A percentile compares a stretch with the other conserved stretches of the same genome.
phyloP scores from a whole-genome alignment of 2,329 filamentous ascomycete genomes.

The Pseudodiploospora longispora region DNA sequence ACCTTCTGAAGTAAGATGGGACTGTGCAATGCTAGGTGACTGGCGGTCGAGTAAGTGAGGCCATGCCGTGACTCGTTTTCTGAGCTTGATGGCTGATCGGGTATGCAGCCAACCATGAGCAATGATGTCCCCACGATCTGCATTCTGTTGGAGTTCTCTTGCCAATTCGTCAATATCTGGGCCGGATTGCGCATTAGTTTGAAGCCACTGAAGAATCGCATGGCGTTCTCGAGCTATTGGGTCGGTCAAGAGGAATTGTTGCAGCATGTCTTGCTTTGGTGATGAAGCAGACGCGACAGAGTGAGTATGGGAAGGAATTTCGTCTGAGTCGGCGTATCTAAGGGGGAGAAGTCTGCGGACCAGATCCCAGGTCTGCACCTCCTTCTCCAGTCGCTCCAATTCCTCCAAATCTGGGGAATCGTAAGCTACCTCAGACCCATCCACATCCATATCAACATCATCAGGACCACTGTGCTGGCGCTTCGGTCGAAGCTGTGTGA shows the following conservation, averaged over 20 bases:
- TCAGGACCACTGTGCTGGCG: slow-evolving; percentile 27
- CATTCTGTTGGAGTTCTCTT: slow-evolving; percentile 64
- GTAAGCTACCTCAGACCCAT: slow-evolving; percentile 35
- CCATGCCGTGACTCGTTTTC: slow-evolving; percentile 70
- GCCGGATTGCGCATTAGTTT: slow-evolving; percentile 62
- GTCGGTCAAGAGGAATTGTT: slow-evolving; percentile 67
- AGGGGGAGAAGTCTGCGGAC: slow-evolving; percentile 66
- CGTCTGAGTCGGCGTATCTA: slow-evolving; percentile 42
- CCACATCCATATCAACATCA: slow-evolving; percentile 48
- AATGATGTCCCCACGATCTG: slow-evolving; percentile 73
- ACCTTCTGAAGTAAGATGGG: slow-evolving; percentile 49
- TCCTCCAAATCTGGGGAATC: slow-evolving; percentile 17
- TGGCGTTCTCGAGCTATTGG: slow-evolving; percentile 68
- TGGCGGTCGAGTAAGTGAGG: slow-evolving; percentile 57
- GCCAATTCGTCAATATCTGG: slow-evolving; percentile 70
- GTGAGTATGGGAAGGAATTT: slow-evolving; percentile 20
- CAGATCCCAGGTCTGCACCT: slow-evolving; percentile 87
- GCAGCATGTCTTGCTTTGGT: slow-evolving; percentile 37
- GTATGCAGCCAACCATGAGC: slow-evolving; percentile 90
- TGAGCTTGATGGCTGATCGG: slow-evolving; percentile 77
- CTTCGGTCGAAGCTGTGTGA: slow-evolving; percentile 23
- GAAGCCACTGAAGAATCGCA: slow-evolving; percentile 77
- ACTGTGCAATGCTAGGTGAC: slow-evolving; percentile 46
- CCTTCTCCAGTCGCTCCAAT: slow-evolving; percentile 58
- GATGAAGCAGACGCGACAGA: slow-evolving; percentile 19